These are phyloP conservation scores for Lupinus albus DNA, from an alignment of 306 rosid genomes.

Conservation along the genomic window DNA sequence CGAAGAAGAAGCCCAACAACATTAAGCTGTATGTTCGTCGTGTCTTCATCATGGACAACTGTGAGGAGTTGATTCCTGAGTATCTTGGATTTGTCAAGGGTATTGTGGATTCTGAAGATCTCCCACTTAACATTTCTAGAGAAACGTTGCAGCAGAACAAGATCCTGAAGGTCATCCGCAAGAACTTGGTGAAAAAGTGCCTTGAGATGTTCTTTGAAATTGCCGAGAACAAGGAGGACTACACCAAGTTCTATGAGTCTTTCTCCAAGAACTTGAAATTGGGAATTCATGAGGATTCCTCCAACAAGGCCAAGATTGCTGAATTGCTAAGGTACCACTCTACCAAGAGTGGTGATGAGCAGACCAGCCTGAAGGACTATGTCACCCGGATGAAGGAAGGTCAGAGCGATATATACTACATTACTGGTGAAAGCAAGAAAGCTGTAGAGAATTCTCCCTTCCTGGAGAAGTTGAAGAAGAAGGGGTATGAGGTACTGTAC, in stretches of 20 bases:
- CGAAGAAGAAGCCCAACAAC: conserved; percentile 88
- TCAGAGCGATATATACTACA: conserved; percentile 75
- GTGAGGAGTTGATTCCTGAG: conserved; percentile 87
- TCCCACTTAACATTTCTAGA: conserved; percentile 81
- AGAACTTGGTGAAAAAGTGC: conserved; percentile 85
- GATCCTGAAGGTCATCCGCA: conserved; percentile 82
- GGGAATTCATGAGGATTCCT: conserved; percentile 82
- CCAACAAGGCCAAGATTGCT: conserved; percentile 74
- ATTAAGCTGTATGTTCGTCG: conserved; percentile 86
- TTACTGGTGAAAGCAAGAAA: conserved; percentile 86
- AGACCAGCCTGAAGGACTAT: conserved; percentile 82
- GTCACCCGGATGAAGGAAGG: conserved; percentile 97
- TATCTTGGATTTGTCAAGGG: conserved; percentile 83
- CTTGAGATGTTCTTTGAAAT: conserved; percentile 76
- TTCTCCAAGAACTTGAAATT: conserved; percentile 87
- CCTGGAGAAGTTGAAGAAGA: conserved; percentile 84
- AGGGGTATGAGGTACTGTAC: conserved; percentile 71
- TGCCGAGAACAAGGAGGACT: conserved; percentile 91
- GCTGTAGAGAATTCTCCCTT: conserved; percentile 89
- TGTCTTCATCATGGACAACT: conserved; percentile 89
- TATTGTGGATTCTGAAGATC: conserved; percentile 89
- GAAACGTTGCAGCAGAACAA: conserved; percentile 85
- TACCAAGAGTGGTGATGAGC: conserved; percentile 85
- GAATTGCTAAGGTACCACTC: conserved; percentile 80
- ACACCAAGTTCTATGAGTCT: conserved; percentile 80